These are phyloP conservation scores for Bipolaris victoriae DNA, from an alignment of 2,329 filamentous ascomycete species.

Conservation along the genomic window DNA sequence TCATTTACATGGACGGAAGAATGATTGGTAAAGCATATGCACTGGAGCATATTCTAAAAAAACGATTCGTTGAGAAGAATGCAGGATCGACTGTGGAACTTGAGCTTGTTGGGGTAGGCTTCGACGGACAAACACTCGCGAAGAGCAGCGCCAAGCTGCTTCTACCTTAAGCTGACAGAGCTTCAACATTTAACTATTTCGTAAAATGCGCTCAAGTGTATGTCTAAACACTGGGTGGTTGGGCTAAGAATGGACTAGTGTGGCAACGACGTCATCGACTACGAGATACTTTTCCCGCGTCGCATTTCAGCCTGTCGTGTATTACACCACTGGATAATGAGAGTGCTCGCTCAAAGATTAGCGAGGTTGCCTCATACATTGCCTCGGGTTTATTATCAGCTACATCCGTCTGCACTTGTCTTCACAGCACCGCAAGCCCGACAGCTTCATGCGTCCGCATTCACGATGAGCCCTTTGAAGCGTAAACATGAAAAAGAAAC, in stretches of 20 bases:
- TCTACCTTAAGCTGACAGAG: background rate
- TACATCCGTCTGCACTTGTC: background rate
- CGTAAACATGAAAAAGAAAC: conserved; percentile 34
- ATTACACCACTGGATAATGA: conserved; percentile 1
- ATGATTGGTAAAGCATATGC: conserved; percentile 39
- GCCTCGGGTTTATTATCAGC: background rate
- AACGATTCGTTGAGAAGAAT: conserved; percentile 15
- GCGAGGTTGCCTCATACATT: background rate
- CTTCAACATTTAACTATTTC: background rate
- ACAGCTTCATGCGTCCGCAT: conserved; percentile 18
- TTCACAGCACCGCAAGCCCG: background rate
- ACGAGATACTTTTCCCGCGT: background rate
- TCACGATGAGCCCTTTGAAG: conserved; percentile 36
- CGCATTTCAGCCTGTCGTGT: background rate
- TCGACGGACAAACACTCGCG: conserved; percentile 2
- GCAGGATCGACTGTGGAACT: background rate
- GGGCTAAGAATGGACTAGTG: conserved; percentile 6
- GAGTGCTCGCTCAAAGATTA: background rate
- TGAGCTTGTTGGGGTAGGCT: conserved; percentile 6
- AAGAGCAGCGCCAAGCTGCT: background rate
- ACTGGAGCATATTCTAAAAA: conserved; percentile 30
- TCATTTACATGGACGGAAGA: conserved; percentile 29
- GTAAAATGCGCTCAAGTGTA: background rate
- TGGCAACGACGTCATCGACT: conserved; percentile 14
- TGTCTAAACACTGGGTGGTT: background rate